These are phyloP conservation scores for Monascus purpureus DNA, from an alignment of 495 filamentous ascomycete species.

Conservation along the genomic window DNA sequence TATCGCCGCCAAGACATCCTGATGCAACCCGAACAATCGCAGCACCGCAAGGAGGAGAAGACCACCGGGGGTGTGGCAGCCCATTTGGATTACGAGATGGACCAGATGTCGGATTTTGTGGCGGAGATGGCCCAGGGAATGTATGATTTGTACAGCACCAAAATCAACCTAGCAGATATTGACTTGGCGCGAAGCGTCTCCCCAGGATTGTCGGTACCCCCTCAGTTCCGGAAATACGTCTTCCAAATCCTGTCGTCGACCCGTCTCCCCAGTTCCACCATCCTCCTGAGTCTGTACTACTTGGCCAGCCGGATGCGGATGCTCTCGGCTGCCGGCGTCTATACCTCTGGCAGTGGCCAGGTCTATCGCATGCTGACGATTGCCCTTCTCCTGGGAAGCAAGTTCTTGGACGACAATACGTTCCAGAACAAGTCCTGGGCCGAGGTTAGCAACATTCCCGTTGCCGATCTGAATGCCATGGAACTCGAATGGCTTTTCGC, in stretches of 20 bases:
- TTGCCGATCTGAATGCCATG: conserved; percentile 74
- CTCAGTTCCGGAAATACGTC: conserved; percentile 88
- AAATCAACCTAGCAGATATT: conserved; percentile 54
- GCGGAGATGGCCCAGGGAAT: conserved; percentile 79
- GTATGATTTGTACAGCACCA: conserved; percentile 50
- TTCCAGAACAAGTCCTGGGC: conserved; percentile 99
- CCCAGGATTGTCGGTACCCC: conserved; percentile 50
- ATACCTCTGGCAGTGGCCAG: conserved; percentile 49
- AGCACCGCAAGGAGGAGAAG: conserved; percentile 37
- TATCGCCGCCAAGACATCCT: conserved; percentile 31
- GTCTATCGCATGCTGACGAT: conserved; percentile 88
- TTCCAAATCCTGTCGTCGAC: conserved; percentile 89
- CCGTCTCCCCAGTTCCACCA: conserved; percentile 86
- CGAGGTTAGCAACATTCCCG: conserved; percentile 87
- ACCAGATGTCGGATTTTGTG: conserved; percentile 96
- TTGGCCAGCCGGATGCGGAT: conserved; percentile 68
- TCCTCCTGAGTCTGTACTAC: conserved; percentile 85
- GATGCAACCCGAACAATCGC: conserved; percentile 18
- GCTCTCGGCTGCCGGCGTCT: conserved; percentile 44
- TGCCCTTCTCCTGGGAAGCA: conserved; percentile 80
- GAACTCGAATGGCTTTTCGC: conserved; percentile 84
- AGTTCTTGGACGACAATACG: conserved; percentile 97
- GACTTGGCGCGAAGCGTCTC: conserved; percentile 65
- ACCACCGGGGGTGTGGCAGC: conserved; percentile 79
- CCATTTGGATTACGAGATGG: conserved; percentile 97